These are phyloP conservation scores for Colletotrichum sp. DNA, from an alignment of 2,329 filamentous ascomycete genomes.

Conservation along the genomic window DNA sequence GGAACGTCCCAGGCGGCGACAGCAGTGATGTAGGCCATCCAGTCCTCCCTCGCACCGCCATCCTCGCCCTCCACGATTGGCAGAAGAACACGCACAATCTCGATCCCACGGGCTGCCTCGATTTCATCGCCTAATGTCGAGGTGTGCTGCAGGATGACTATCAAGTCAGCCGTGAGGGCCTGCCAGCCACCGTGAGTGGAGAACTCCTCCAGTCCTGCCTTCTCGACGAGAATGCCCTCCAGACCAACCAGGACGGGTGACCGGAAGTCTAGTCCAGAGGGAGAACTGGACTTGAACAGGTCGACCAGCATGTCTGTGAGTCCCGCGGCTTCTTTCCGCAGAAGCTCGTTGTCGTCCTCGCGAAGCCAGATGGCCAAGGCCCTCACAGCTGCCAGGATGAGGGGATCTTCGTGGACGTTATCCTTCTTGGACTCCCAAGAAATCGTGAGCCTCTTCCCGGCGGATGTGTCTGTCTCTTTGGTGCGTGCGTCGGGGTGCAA, in stretches of 20 bases:
- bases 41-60: constrained; percentile 52
- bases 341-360: constrained; percentile 67
- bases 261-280: constrained; percentile 55
- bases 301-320: constrained; percentile 69
- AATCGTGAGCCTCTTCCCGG: constrained; percentile 52
- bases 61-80: constrained; percentile 53
- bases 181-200: constrained; percentile 59
- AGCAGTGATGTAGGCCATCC: constrained; percentile 60
- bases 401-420: constrained; percentile 56
- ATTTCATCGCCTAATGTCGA: constrained; percentile 28
- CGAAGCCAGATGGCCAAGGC: constrained; percentile 70
- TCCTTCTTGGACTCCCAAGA: constrained; percentile 63
- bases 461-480: constrained; percentile 45
- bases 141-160: constrained; percentile 42
- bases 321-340: constrained; percentile 62
- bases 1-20: constrained; percentile 54
- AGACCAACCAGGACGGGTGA: constrained; percentile 63
- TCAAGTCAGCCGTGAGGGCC: constrained; percentile 55
- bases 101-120: constrained; percentile 53
- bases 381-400: constrained; percentile 63
- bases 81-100: constrained; percentile 61
- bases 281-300: constrained; percentile 53
- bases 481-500: constrained; percentile 62
- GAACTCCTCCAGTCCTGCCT: constrained; percentile 53
- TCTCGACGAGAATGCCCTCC: constrained; percentile 56